phyloP scores from a whole-genome alignment of 495 filamentous ascomycete genomes.

The Barbatosphaeria neglecta region DNA sequence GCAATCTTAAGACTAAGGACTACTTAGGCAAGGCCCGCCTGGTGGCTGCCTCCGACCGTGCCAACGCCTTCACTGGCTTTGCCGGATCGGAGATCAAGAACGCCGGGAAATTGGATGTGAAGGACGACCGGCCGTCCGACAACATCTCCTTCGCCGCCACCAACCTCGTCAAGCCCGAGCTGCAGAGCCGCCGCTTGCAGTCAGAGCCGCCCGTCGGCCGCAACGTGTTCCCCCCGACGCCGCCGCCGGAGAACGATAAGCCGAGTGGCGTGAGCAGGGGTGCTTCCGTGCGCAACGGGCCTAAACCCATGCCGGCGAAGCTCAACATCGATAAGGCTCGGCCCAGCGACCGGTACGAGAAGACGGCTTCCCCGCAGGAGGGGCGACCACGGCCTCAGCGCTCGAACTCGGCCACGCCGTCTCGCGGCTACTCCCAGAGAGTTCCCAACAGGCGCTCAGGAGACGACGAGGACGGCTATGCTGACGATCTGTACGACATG shows the following conservation, averaged over 20 bases:
- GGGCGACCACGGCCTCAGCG: constrained; percentile 22
- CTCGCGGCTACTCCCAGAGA: constrained; percentile 38
- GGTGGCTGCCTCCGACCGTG: constrained; percentile 78
- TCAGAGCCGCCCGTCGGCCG: constrained; percentile 69
- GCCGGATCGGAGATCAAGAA: constrained; percentile 64
- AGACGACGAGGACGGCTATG: constrained; percentile 50
- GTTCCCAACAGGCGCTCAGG: constrained; percentile 20
- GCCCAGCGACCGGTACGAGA: constrained; percentile 37
- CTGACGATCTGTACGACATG: constrained; percentile 60
- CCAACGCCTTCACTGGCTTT: constrained; percentile 67
- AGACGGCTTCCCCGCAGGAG: constrained; percentile 30
- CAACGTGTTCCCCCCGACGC: constrained; percentile 90
- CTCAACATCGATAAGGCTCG: constrained; percentile 41
- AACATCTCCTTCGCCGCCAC: constrained; percentile 81
- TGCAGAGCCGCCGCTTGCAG: constrained; percentile 69
- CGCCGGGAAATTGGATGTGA: constrained; percentile 20
- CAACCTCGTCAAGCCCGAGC: constrained; percentile 76
- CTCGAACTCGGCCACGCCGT: constrained; percentile 25
- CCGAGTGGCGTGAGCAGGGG: constrained; percentile 34
- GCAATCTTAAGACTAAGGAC: constrained; percentile 92
- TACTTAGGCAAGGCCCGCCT: constrained; percentile 91
- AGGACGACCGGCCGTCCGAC: constrained; percentile 66
- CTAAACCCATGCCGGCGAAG: constrained; percentile 39
- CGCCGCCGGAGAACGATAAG: constrained; percentile 76
- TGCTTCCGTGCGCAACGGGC: constrained; percentile 42